phyloP scores from a whole-genome alignment of 768 basidiomycete species.

The Coprinopsis strossmayeri region DNA sequence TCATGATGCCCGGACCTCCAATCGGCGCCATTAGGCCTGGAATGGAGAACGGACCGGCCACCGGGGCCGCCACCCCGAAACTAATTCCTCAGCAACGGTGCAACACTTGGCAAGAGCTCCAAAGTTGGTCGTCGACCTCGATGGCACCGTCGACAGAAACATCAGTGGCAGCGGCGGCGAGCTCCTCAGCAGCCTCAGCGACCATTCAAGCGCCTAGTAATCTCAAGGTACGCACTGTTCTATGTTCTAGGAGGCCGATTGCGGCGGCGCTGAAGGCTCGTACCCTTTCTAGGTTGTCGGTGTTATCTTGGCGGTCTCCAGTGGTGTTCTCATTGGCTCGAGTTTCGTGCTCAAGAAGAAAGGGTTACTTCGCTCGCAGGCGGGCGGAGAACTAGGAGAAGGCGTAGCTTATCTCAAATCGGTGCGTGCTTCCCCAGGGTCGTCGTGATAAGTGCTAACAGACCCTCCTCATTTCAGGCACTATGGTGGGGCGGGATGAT shows the following conservation, averaged over 20 bases:
- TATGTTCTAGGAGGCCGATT: not conserved
- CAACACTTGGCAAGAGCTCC: too few relatives aligned
- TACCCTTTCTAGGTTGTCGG: slow-evolving; percentile 51
- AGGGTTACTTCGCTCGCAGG: slow-evolving; percentile 74
- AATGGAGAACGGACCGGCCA: too few relatives aligned
- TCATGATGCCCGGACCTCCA: too few relatives aligned
- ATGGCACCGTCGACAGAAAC: slow-evolving; percentile 23
- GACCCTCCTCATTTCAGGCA: slow-evolving; percentile 38
- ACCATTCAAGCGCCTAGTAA: slow-evolving; percentile 34
- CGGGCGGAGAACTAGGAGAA: slow-evolving; percentile 71
- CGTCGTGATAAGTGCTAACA: slow-evolving; percentile 6
- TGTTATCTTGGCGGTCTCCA: slow-evolving; percentile 65
- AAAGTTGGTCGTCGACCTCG: not conserved
- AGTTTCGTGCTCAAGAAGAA: slow-evolving; percentile 99
- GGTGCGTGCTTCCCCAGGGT: slow-evolving; percentile 28
- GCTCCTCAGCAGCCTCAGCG: slow-evolving; percentile 29
- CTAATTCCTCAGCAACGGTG: too few relatives aligned
- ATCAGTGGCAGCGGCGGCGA: slow-evolving; percentile 28
- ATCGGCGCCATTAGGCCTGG: too few relatives aligned
- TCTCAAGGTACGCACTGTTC: slow-evolving; percentile 39
- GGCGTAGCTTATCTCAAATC: slow-evolving; percentile 95
- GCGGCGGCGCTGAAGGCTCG: not conserved
- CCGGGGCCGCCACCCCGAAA: too few relatives aligned
- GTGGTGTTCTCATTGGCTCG: slow-evolving; percentile 85
- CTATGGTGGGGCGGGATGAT: slow-evolving; percentile 96